Evolutionary conservation across 1,139 yeast species (phyloP).

Genomic region (Taphrina confusa): DNA sequence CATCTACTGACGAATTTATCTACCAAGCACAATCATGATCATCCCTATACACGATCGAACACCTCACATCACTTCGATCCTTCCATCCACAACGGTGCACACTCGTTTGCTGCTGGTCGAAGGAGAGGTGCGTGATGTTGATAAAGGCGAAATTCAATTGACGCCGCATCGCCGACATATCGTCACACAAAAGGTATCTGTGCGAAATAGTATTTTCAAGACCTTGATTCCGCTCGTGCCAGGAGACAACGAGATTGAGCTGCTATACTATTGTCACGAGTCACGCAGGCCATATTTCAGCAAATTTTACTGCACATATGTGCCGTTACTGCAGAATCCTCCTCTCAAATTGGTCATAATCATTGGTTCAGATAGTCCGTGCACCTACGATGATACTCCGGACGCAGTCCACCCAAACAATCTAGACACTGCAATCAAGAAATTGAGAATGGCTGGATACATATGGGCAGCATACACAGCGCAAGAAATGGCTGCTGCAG

Average conservation of each 20-base stretch:
- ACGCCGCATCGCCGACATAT: conserved; percentile 56
- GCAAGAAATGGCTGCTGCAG: conserved; percentile 81
- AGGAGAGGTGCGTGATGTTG: conserved; percentile 44
- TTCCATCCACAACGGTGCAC: conserved; percentile 42
- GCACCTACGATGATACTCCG: conserved; percentile 63
- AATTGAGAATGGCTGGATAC: conserved; percentile 80
- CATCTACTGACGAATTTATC: too few relatives aligned
- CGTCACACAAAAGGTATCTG: conserved; percentile 72
- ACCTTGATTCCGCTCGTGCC: conserved; percentile 70
- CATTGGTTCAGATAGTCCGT: conserved; percentile 75
- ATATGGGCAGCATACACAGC: conserved; percentile 91
- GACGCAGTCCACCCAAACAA: conserved; percentile 61
- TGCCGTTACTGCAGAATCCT: conserved; percentile 66
- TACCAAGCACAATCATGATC: too few relatives aligned
- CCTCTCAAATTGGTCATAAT: conserved; percentile 79
- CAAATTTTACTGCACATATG: conserved; percentile 46
- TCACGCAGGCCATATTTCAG: conserved; percentile 10
- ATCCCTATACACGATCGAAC: conserved; percentile 3
- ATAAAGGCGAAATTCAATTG: conserved; percentile 45
- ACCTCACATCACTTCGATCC: conserved; percentile 17
- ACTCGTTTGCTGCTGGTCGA: conserved; percentile 45
- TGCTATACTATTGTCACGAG: conserved; percentile 34
- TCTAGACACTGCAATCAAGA: conserved; percentile 72
- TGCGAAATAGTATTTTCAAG: conserved; percentile 72
- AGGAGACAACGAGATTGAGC: conserved; percentile 56